phyloP scores from a whole-genome alignment of 306 rosid species.

The Glycine latifolia region DNA sequence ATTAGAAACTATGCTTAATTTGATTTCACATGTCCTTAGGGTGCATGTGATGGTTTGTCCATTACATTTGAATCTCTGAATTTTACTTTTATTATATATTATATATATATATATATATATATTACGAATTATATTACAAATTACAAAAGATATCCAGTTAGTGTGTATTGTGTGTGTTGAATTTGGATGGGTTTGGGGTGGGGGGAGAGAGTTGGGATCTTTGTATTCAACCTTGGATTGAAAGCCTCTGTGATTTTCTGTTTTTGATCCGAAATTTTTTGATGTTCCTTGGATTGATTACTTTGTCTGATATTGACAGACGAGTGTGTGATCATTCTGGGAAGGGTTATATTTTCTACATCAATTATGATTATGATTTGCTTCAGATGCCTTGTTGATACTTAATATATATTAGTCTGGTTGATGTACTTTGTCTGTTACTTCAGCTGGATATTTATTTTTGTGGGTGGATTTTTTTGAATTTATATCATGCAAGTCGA shows the following conservation, averaged over 20 bases:
- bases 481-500: constrained; percentile 6
- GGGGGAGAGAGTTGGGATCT: background rate
- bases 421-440: background rate
- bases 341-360: constrained; percentile 1
- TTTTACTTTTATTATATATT: background rate
- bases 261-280: background rate
- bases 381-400: constrained; percentile 17
- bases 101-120: too few relatives aligned
- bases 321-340: background rate
- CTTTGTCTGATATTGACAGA: background rate
- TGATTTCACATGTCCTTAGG: constrained; percentile 4
- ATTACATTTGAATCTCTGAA: constrained; percentile 10
- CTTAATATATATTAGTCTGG: background rate
- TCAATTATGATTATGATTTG: background rate
- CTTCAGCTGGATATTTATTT: constrained; percentile 7
- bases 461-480: background rate
- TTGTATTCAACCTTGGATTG: too few relatives aligned
- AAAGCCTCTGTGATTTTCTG: constrained; percentile 5
- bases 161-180: background rate
- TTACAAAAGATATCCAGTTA: background rate
- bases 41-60: background rate
- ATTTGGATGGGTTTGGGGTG: background rate
- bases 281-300: constrained; percentile 26
- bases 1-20: background rate
- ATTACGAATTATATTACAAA: too few relatives aligned